Evolutionary conservation across 148 eudicot genomes (phyloP), one percentile per base, ranked within the genome.

Genomic region (Gaultheria prostrata): DNA sequence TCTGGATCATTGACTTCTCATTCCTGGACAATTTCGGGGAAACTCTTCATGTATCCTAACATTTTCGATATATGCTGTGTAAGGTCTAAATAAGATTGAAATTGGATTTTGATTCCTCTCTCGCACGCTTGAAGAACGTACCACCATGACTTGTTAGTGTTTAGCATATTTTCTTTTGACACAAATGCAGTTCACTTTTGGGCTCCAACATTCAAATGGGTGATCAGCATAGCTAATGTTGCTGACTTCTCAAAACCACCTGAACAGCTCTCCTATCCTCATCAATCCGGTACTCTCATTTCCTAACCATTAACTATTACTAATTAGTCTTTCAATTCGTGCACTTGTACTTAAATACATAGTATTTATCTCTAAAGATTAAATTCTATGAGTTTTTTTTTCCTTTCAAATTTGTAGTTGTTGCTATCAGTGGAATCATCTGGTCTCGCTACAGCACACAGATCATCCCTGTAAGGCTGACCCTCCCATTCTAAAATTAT

Each of bases 191-290:
- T 89, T 87, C 89, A 89, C 81, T 89, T 87, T n/a, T 89, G 91
- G 89, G 91, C 87, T 3, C 87, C 89, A 65, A 87, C 91, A 2
- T 87, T 87, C 75, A 89, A 89, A 61, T 86, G 91, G 91, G 89
- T 81, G 3, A 84, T 89, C 77, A 89, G 87, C 83, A 71, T 89
- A 33, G 91, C 89, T 7, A 89, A 89, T 72, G 46, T 89, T 24
- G 91, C 91, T 20, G 91, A 89, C 77, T 89, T 87, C 59, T 59
- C 87, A 4, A 89, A 86, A 69, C 91, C 91, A 4, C 87, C 91
- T 6, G 91, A 89, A 46, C 81, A 80, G n/a, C 57, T 89, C 76
- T 89, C 91, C 5, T 89, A 87, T 84, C 89, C 89, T 46, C 91
- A 89, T 30, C 91, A 89, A 81, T 18, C 86, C 32, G 89, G 90